Evolutionary conservation across 2,329 filamentous ascomycete species (phyloP), one percentile per base, ranked within the genome.

Genomic region (Tolypocladium endophyticum): DNA sequence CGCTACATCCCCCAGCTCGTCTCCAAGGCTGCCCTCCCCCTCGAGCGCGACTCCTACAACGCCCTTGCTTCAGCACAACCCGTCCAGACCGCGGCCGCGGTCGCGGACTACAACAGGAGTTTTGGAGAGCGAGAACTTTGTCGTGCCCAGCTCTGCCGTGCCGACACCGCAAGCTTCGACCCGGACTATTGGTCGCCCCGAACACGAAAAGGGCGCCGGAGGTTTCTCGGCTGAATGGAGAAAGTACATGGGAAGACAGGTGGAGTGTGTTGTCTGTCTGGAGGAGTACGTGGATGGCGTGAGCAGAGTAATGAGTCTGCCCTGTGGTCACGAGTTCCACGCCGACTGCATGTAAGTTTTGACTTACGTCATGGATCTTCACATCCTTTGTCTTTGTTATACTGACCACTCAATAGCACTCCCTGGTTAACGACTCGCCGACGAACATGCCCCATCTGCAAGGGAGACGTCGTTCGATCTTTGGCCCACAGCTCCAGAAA

Each of bases 401-500:
- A 35, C 70, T 68, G 67, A 68, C 62, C 28, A 16, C 53, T 56
- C 47, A 65, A 28, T 64, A 96, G 92, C 70, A 97, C 94, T 5
- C 94, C 94, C 2, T 99, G 94, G 94, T 79, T 99, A 58, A 97
- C 93, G 0, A 97, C 92, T 20, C 87, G 93, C 56, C 88, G 94
- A 64, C 87, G 94, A 63, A 99, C 94, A n/a, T 99, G 94, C 68
- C 94, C 94, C 0, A 97, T 99, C 62, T 99, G 94, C 78, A 99
- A 99, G 77, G 92, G 92, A 56, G 94, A 99, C 70, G 94, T 99
- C 41, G 93, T 99, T 20, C 79, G 83, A 36, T 86, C 83, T 11
- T 73, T 91, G 64, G 81, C 85, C 23, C 79, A 78, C 38, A 78
- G 79, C 12, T 76, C 77, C 18, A 73, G 79, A 7, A 81, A 79